Evolutionary conservation across 1,139 yeast genomes (phyloP).

Genomic region (Pichia sp.): DNA sequence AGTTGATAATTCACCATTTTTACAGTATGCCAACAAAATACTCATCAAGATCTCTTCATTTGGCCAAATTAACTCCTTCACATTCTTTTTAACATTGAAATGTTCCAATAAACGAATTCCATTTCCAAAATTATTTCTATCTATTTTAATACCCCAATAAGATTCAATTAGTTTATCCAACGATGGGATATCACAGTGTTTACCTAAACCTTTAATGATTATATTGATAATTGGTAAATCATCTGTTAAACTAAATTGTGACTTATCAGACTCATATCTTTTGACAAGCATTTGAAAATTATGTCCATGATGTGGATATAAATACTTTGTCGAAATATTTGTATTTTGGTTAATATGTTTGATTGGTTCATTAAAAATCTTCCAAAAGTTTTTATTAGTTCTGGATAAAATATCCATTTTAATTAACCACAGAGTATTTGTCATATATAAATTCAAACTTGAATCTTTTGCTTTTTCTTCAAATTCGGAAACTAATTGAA

Average conservation of each 20-base stretch:
- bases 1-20: slow-evolving; percentile 22
- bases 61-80: slow-evolving; percentile 17
- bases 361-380: slow-evolving; percentile 18
- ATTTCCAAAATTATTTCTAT: neutral
- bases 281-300: slow-evolving; percentile 8
- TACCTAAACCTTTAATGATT: slow-evolving; percentile 11
- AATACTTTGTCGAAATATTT: slow-evolving; percentile 12
- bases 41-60: slow-evolving; percentile 18
- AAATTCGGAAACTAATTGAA: slow-evolving; percentile 15
- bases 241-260: slow-evolving; percentile 10
- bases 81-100: slow-evolving; percentile 7
- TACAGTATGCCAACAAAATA: slow-evolving; percentile 24
- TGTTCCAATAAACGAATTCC: slow-evolving; percentile 5
- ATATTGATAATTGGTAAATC: neutral
- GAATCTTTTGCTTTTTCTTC: slow-evolving; percentile 13
- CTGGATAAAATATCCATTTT: slow-evolving; percentile 23
- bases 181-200: slow-evolving; percentile 17
- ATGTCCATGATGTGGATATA: slow-evolving; percentile 16
- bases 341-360: slow-evolving; percentile 13
- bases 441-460: slow-evolving; percentile 10
- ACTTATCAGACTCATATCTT: slow-evolving; percentile 9
- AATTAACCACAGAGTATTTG: slow-evolving; percentile 23
- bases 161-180: slow-evolving; percentile 20
- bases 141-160: slow-evolving; percentile 24
- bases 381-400: slow-evolving; percentile 23